Evolutionary conservation across 164 flowering plant species (phyloP).

Genomic region (Piper longum): DNA sequence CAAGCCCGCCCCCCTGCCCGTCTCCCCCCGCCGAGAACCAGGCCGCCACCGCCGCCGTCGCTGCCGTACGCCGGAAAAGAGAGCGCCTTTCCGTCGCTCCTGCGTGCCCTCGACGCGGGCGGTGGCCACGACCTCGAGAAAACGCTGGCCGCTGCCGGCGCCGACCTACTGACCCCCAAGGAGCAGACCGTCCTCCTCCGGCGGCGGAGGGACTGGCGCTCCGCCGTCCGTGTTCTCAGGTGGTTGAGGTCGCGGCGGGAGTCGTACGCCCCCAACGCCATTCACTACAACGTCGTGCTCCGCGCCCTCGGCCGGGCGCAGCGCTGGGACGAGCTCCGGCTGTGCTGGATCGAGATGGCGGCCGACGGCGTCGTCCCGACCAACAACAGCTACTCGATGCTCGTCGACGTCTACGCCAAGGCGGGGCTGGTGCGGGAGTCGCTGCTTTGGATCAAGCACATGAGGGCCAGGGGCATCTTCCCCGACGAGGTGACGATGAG

Average conservation of each 20-base stretch:
- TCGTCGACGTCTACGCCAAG: conserved; percentile 83
- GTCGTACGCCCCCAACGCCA: conserved; percentile 57
- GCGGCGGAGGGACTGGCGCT: conserved; percentile 57
- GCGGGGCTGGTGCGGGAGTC: conserved; percentile 78
- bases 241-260: conserved; percentile 67
- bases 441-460: conserved; percentile 79
- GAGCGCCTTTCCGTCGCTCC: background rate
- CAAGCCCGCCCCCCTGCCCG: background rate
- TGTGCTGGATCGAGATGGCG: conserved; percentile 88
- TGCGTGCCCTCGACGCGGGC: background rate
- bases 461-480: conserved; percentile 56
- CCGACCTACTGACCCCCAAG: conserved; percentile 35
- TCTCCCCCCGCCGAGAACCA: background rate
- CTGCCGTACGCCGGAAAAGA: background rate
- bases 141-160: background rate
- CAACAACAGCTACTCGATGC: conserved; percentile 66
- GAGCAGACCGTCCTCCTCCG: conserved; percentile 83
- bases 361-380: conserved; percentile 55
- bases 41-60: background rate
- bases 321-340: conserved; percentile 78
- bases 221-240: conserved; percentile 42
- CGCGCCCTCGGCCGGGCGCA: conserved; percentile 60
- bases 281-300: conserved; percentile 78
- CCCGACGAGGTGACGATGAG: conserved; percentile 88
- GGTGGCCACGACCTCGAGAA: background rate